These are phyloP conservation scores for Trichophyton rubrum DNA, from an alignment of 2,329 filamentous ascomycete species.

Conservation along the genomic window DNA sequence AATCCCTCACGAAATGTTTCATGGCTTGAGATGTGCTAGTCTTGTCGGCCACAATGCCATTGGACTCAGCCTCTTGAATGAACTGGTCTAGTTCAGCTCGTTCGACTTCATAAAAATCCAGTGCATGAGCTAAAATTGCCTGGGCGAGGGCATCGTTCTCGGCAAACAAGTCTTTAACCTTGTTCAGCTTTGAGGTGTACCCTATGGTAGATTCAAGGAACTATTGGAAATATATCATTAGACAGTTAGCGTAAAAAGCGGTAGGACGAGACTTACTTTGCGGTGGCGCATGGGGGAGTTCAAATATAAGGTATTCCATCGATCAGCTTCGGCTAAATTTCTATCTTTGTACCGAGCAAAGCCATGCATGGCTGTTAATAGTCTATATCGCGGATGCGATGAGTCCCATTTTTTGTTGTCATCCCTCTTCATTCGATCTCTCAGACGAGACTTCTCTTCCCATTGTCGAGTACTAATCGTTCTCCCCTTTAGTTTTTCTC, in stretches of 20 bases:
- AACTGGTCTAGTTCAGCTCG: constrained; percentile 36
- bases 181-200: constrained; percentile 44
- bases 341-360: constrained; percentile 18
- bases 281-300: constrained; percentile 4
- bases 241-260: not conserved
- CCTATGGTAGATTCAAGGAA: constrained; percentile 45
- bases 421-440: constrained; percentile 12
- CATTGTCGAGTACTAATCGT: not conserved
- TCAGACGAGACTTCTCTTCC: constrained; percentile 13
- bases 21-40: constrained; percentile 41
- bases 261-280: constrained; percentile 4
- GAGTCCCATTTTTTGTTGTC: constrained; percentile 13
- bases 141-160: constrained; percentile 38
- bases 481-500: not conserved
- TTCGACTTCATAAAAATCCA: constrained; percentile 37
- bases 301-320: constrained; percentile 7
- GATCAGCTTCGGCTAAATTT: constrained; percentile 14
- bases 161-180: constrained; percentile 32
- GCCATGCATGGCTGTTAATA: constrained; percentile 19
- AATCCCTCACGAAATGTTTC: constrained; percentile 48
- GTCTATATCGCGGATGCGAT: constrained; percentile 19
- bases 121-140: constrained; percentile 34
- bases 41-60: constrained; percentile 32
- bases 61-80: constrained; percentile 25
- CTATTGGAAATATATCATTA: constrained; percentile 17